phyloP scores from a whole-genome alignment of 2,329 filamentous ascomycete genomes.

The Beauveria medogensis region DNA sequence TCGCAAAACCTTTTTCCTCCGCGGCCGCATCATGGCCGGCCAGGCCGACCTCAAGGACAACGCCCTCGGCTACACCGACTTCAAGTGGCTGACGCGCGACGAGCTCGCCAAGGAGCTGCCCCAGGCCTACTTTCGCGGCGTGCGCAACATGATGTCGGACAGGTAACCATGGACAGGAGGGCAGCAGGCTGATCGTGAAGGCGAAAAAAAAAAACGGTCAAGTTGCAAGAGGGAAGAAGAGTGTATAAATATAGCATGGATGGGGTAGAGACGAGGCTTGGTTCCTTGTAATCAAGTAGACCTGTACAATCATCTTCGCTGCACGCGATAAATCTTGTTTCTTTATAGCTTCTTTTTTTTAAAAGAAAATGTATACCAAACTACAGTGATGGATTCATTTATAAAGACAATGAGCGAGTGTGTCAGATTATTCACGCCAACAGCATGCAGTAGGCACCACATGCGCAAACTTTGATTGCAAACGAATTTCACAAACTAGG shows the following conservation, averaged over 20 bases:
- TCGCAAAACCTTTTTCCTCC: slow-evolving; percentile 91
- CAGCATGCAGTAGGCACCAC: no score
- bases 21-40: slow-evolving; percentile 93
- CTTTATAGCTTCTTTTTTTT: not conserved
- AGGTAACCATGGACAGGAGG: slow-evolving; percentile 41
- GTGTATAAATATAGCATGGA: slow-evolving; percentile 5
- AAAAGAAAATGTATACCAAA: slow-evolving; percentile 1
- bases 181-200: not conserved
- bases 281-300: not conserved
- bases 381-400: not conserved
- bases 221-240: not conserved
- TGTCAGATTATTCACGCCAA: no score
- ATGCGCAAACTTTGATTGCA: no score
- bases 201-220: no score
- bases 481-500: no score
- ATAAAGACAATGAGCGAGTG: no score
- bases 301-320: slow-evolving; percentile 5
- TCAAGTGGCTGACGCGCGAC: slow-evolving; percentile 86
- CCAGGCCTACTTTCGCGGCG: slow-evolving; percentile 60
- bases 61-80: slow-evolving; percentile 66
- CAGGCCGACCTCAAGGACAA: slow-evolving; percentile 75
- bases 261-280: not conserved
- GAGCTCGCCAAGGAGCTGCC: slow-evolving; percentile 66
- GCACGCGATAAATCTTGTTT: not conserved
- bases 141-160: slow-evolving; percentile 78